phyloP scores from a whole-genome alignment of 495 filamentous ascomycete genomes.

The Clohesyomyces aquaticus region DNA sequence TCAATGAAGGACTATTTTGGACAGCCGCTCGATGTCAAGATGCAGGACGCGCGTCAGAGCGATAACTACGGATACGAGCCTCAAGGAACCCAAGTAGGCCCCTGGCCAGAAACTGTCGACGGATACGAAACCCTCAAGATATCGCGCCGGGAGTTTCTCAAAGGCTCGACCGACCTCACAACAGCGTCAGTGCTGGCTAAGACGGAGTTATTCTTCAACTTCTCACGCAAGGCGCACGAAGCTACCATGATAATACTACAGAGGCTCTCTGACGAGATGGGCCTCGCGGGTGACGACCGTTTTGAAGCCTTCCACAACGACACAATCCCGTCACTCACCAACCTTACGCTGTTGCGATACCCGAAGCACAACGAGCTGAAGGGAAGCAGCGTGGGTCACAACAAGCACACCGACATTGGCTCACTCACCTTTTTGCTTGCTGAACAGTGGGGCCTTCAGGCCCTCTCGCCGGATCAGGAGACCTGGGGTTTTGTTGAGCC shows the following conservation, averaged over 20 bases:
- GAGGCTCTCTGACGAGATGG: not conserved
- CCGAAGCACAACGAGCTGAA: not conserved
- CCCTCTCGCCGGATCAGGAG: not conserved
- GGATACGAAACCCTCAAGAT: slow-evolving; percentile 4
- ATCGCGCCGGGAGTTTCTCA: not conserved
- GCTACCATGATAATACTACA: not conserved
- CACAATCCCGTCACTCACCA: not conserved
- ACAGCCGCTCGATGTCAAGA: slow-evolving; percentile 2
- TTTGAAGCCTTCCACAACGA: slow-evolving; percentile 1
- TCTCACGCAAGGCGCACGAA: not conserved
- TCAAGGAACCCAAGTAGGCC: not conserved
- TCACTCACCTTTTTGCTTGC: not conserved
- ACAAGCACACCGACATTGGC: slow-evolving; percentile 6
- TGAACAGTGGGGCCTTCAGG: not conserved
- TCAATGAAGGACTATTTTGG: not conserved
- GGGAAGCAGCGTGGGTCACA: not conserved
- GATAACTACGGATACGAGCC: slow-evolving; percentile 3
- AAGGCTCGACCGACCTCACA: not conserved
- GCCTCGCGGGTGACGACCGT: not conserved
- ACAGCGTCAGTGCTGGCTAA: not conserved
- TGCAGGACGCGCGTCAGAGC: not conserved
- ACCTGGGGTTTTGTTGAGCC: not conserved
- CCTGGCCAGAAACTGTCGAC: not conserved
- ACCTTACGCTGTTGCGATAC: not conserved
- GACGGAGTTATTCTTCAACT: not conserved